Base-by-base conservation (phyloP, 306 rosid genomes). In the Trichosanthes cucumerina region DNA sequence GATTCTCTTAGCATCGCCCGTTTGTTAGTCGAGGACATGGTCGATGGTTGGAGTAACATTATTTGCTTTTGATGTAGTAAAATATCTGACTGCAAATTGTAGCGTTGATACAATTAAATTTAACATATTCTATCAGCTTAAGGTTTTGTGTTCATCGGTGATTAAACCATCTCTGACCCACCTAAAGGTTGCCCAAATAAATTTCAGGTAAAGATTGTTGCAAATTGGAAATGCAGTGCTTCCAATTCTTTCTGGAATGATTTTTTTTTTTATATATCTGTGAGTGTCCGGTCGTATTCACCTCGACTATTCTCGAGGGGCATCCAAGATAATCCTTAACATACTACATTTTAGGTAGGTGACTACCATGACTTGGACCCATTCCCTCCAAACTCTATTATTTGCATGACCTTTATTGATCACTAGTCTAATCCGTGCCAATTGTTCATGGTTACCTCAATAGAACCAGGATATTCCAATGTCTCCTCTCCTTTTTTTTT, bases 1-100 rank as follows among this genome's bases (percentile, higher is more conserved):
- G 57, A 82, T 82, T 85, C 83, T 41, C 76, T 78, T 28, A 24
- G 3, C 38, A 73, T 75, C 18, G 14, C 28, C 26, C 26, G 1
- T n/a, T 13, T 38, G 16, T 9, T 38, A 66, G 72, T 64, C 24
- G 41, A 64, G 46, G 50, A 66, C 26, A 5, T 66, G 41, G 50
- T 38, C 24, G 23, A 36, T 36, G 0, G 15, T 15, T 65, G 47
- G 49, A 39, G 6, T 64, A 18, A 9, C 26, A 18, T 36, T 19
- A 64, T 19, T 64, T 64, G 14, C 71, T 64, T 36, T 18, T n/a
- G 71, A 34, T 34, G 10, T 19, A 19, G 74, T 47, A 39, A 68
- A n/a, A n/a, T 5, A 39, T 21, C 41, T 68, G 34, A 41, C 47
- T 41, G 52, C 1, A 68, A n/a, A n/a, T n/a, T n/a, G n/a, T n/a